Evolutionary conservation across 2,329 filamentous ascomycete genomes (phyloP), one percentile per base, ranked within the genome.

Genomic region (Fusarium nematophilum): DNA sequence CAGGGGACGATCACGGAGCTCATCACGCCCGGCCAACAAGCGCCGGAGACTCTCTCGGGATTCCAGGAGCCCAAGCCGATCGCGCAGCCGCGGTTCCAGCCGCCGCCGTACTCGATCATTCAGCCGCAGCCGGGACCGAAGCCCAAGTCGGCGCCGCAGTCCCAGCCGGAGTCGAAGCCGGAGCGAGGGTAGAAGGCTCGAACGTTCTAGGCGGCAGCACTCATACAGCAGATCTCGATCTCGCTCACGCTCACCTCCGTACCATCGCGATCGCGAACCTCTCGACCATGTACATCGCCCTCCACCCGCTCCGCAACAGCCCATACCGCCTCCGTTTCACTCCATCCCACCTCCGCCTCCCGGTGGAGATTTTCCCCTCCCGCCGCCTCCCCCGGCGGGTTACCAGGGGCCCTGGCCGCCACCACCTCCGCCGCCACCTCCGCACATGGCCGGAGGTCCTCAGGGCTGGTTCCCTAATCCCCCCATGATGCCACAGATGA

Each of bases 381-480:
- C 73, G 2, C 75, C 75, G 4, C 77, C 74, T 6, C 76, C 73
- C 0, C 76, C 76, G 9, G 63, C 64, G 11, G 76, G 76, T 5
- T 80, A 76, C 45, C 71, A 73, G 42, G 78, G 78, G 3, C 72
- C 73, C 9, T 81, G 79, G 78, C 78, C 75, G 4, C 75, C 76
- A 7, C 76, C 78, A 6, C 73, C 71, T 2, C 73, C 72, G 0
- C 74, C 72, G 1, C 70, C 71, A n/a, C 72, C 67, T 36, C 69
- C 65, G 17, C 52, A 57, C 9, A 57, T 69, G 58, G 44, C 56
- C 6, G 57, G 51, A 44, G 46, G 42, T 53, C 57, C 48, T 49
- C 64, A 25, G 59, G 62, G 49, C 39, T 75, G 72, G 73, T 69
- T 65, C 7, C 62, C 66, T 4, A 68, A 73, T 33, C 63, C 69